Evolutionary conservation across 192 early-diverging fungal species (phyloP).

Genomic region (Pilobolus umbonatus): DNA sequence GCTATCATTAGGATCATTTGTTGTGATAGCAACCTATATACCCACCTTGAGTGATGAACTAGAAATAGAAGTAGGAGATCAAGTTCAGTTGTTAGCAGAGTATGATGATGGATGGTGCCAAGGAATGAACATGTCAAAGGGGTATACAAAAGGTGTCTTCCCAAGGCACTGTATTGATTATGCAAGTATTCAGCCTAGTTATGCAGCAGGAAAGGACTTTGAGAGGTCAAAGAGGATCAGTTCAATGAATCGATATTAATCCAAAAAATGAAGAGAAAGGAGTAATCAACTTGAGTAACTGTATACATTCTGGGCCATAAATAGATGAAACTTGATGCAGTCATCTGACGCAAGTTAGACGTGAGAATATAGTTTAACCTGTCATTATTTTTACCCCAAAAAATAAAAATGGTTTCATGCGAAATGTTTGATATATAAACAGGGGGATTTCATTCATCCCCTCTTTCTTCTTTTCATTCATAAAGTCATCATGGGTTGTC

Average conservation of each 20-base stretch:
- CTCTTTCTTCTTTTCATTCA: background rate
- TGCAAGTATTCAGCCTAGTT: background rate
- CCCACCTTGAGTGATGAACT: constrained; percentile 55
- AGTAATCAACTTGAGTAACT: too few species aligned
- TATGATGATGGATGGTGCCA: constrained; percentile 61
- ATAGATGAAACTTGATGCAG: too few species aligned
- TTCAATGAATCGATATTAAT: constrained; percentile 20
- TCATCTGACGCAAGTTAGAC: too few species aligned
- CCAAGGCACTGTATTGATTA: constrained; percentile 48
- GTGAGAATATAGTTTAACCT: too few species aligned
- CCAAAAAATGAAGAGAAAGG: too few species aligned
- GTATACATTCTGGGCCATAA: too few species aligned
- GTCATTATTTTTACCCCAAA: too few species aligned
- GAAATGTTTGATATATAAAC: constrained; percentile 11
- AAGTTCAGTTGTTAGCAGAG: constrained; percentile 44
- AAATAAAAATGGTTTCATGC: too few species aligned
- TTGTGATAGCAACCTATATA: constrained; percentile 42
- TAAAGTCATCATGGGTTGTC: constrained; percentile 4
- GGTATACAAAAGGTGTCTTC: constrained; percentile 47
- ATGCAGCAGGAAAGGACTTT: background rate
- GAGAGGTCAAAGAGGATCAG: constrained; percentile 22
- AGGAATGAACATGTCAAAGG: constrained; percentile 47
- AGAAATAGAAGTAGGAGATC: constrained; percentile 48
- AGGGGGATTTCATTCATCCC: background rate
- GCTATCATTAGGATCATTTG: constrained; percentile 37